phyloP scores from a whole-genome alignment of 2,329 filamentous ascomycete genomes.

The Triangularia setosa region DNA sequence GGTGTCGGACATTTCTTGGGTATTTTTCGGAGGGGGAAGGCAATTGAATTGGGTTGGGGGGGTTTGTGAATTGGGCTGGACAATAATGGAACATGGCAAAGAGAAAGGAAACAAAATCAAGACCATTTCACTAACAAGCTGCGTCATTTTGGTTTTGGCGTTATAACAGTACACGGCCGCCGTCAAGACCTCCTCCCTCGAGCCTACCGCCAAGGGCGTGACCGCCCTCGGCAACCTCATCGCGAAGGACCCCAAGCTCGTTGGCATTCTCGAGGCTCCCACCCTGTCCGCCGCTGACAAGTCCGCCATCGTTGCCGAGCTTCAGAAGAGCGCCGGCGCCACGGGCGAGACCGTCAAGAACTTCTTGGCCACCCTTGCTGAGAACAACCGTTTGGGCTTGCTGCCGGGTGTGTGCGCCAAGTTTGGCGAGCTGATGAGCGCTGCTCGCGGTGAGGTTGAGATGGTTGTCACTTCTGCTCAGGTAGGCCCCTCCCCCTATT shows the following conservation, averaged over 20 bases:
- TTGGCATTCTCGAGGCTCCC: conserved; percentile 70
- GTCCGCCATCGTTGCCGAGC: conserved; percentile 77
- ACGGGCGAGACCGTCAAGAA: conserved; percentile 86
- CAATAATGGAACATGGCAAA: background rate
- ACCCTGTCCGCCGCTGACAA: conserved; percentile 79
- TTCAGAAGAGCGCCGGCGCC: conserved; percentile 74
- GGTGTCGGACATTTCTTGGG: background rate
- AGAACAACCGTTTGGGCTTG: conserved; percentile 90
- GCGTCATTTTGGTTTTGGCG: conserved; percentile 35
- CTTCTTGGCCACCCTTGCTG: conserved; percentile 83
- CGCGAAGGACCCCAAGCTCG: conserved; percentile 79
- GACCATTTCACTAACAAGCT: conserved; percentile 30
- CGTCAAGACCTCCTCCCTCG: conserved; percentile 80
- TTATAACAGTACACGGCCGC: conserved; percentile 82
- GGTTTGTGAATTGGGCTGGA: background rate
- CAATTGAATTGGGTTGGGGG: conserved; percentile 10
- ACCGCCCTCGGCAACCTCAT: conserved; percentile 66
- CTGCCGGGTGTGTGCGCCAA: conserved; percentile 81
- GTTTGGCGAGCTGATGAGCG: conserved; percentile 83
- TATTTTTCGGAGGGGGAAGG: background rate
- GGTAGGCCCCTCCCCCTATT: conserved; percentile 49
- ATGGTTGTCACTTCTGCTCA: conserved; percentile 84
- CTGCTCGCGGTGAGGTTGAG: conserved; percentile 89
- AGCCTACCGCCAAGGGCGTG: conserved; percentile 79
- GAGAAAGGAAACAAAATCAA: conserved; percentile 4